phyloP scores from a whole-genome alignment of 192 early-diverging fungal species.

The Umbelopsis sp. region DNA sequence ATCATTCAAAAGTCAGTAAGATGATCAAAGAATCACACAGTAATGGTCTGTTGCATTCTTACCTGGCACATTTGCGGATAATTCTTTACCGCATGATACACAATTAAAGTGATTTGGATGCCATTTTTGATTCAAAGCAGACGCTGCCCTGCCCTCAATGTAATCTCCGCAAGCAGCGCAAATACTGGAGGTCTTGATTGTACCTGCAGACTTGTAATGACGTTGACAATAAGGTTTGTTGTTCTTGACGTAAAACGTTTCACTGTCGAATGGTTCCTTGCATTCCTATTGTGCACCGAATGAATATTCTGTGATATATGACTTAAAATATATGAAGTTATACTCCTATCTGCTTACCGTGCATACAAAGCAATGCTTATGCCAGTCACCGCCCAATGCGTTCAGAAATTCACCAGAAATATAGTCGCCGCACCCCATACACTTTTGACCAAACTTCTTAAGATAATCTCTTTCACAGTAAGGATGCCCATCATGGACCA shows the following conservation, averaged over 20 bases:
- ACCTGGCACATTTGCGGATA: conserved; percentile 36
- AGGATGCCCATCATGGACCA: conserved; percentile 55
- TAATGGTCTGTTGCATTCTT: conserved; percentile 12
- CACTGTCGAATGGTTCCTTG: conserved; percentile 43
- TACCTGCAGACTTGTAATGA: conserved; percentile 25
- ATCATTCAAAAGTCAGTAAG: neutral
- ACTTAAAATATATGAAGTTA: no score
- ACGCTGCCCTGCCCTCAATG: conserved; percentile 28
- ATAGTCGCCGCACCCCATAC: conserved; percentile 50
- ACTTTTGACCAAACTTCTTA: conserved; percentile 50
- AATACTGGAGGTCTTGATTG: neutral
- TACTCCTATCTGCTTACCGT: conserved; percentile 36
- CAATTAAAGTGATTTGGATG: conserved; percentile 42
- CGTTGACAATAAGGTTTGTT: conserved; percentile 51
- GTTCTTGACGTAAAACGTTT: conserved; percentile 46
- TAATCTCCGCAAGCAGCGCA: conserved; percentile 6
- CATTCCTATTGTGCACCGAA: conserved; percentile 39
- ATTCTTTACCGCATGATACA: conserved; percentile 21
- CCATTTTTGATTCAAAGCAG: conserved; percentile 36
- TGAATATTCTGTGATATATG: no score
- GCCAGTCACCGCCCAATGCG: conserved; percentile 59
- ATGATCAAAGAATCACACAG: neutral
- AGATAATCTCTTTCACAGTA: conserved; percentile 64
- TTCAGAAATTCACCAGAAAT: conserved; percentile 54
- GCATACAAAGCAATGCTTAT: conserved; percentile 61